phyloP scores from a whole-genome alignment of 2,329 filamentous ascomycete genomes.

The Colletotrichum liaoningense region DNA sequence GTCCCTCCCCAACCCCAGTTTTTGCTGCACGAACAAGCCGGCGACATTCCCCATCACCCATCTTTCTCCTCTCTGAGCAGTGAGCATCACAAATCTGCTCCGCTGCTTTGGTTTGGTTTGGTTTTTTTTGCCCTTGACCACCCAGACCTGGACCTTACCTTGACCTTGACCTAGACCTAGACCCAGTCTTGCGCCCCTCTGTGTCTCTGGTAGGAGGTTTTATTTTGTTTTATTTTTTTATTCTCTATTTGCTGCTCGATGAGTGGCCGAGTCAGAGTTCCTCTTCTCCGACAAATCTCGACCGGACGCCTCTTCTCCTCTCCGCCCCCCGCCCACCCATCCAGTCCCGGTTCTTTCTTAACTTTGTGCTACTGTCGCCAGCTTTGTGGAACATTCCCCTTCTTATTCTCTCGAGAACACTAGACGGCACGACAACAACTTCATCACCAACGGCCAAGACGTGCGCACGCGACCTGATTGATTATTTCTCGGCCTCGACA shows the following conservation, averaged over 20 bases:
- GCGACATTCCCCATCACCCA: slow-evolving; percentile 30
- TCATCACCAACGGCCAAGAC: not conserved
- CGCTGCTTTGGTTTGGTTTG: slow-evolving; percentile 23
- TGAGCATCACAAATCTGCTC: slow-evolving; percentile 30
- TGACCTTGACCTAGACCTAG: not conserved
- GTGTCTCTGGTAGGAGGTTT: not conserved
- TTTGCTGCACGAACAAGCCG: slow-evolving; percentile 29
- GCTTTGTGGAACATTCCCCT: not conserved
- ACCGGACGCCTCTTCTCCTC: slow-evolving; percentile 21
- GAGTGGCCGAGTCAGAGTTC: slow-evolving; percentile 18
- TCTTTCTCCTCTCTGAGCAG: slow-evolving; percentile 10
- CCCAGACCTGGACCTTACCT: not conserved
- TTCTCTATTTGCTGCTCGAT: slow-evolving; percentile 4
- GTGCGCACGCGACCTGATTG: slow-evolving; percentile 18
- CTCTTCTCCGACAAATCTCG: slow-evolving; percentile 19
- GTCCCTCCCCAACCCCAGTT: slow-evolving; percentile 31
- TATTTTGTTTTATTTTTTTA: not conserved
- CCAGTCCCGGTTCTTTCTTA: not conserved
- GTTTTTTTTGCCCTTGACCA: not conserved
- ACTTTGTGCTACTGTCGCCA: not conserved
- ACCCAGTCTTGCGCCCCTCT: slow-evolving; percentile 7
- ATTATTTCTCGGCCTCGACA: not conserved
- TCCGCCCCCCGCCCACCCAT: not conserved
- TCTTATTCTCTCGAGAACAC: not conserved
- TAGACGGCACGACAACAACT: not conserved